Conservation (phyloP, 2,329 filamentous ascomycete species). For the Torrubiella hemipterigena region DNA sequence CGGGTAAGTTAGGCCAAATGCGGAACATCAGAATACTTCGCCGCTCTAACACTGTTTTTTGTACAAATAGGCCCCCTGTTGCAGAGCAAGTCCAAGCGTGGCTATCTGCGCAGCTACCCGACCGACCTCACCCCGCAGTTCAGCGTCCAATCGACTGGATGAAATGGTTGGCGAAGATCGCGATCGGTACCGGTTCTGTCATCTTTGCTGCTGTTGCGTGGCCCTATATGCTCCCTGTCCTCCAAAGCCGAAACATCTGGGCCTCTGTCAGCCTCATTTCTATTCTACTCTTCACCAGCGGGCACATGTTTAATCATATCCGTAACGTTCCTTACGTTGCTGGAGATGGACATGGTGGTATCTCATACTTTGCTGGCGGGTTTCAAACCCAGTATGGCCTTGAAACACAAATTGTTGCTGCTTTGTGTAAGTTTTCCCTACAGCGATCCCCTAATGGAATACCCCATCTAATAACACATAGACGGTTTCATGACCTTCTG, state of each 20-base stretch:
- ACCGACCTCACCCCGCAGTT: slow-evolving; percentile 64
- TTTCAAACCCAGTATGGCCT: slow-evolving; percentile 92
- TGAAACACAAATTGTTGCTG: slow-evolving; percentile 90
- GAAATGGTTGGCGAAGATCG: slow-evolving; percentile 56
- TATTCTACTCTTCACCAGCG: slow-evolving; percentile 86
- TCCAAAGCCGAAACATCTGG: slow-evolving; percentile 91
- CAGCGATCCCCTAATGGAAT: background rate
- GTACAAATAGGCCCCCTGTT: slow-evolving; percentile 44
- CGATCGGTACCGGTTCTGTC: slow-evolving; percentile 55
- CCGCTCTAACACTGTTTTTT: background rate
- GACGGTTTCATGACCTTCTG: slow-evolving; percentile 73
- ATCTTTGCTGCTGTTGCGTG: slow-evolving; percentile 61
- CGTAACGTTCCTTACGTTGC: slow-evolving; percentile 87
- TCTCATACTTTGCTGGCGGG: slow-evolving; percentile 80
- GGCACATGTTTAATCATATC: slow-evolving; percentile 99
- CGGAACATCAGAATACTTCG: background rate
- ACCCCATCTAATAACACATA: slow-evolving; percentile 19
- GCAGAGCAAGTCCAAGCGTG: slow-evolving; percentile 73
- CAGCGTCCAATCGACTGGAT: slow-evolving; percentile 80
- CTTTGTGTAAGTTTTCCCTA: slow-evolving; percentile 62
- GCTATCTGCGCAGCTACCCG: slow-evolving; percentile 68
- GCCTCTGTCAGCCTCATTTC: slow-evolving; percentile 78
- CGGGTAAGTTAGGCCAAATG: slow-evolving; percentile 43
- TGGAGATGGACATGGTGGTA: slow-evolving; percentile 71
- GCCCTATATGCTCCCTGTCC: slow-evolving; percentile 67